Evolutionary conservation across 345 rosid species (phyloP).

Genomic region (Linum trigynum): DNA sequence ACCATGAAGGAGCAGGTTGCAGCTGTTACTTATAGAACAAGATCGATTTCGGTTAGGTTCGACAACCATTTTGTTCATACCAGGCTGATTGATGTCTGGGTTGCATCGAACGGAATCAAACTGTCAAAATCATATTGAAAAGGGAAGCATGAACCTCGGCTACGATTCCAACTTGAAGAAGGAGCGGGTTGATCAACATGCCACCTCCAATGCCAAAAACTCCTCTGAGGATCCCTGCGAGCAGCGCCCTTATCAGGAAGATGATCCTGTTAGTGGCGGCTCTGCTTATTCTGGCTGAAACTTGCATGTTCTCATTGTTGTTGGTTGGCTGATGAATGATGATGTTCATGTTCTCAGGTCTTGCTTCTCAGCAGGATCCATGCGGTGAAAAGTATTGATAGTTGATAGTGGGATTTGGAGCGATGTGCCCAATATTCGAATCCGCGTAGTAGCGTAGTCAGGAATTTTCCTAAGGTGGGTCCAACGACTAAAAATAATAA

Average conservation of each 20-base stretch:
- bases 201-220: constrained; percentile 92
- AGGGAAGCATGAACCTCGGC: constrained; percentile 44
- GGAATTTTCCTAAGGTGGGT: too few species aligned
- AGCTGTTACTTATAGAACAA: constrained; percentile 50
- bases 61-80: too few species aligned
- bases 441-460: constrained; percentile 80
- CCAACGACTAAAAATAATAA: too few species aligned
- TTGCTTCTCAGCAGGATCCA: constrained; percentile 48
- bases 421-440: constrained; percentile 50
- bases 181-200: constrained; percentile 86
- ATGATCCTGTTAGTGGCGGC: constrained; percentile 25
- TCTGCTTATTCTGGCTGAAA: constrained; percentile 11
- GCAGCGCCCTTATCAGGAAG: constrained; percentile 61
- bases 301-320: constrained; percentile 43
- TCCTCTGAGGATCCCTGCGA: constrained; percentile 78
- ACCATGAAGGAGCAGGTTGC: constrained; percentile 72
- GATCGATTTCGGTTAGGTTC: not conserved
- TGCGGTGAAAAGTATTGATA: constrained; percentile 51
- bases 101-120: too few species aligned
- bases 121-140: not conserved
- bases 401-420: constrained; percentile 71
- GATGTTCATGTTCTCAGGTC: constrained; percentile 5
- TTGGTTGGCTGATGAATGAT: constrained; percentile 14
- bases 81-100: too few species aligned
- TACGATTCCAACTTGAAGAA: constrained; percentile 61